A percentile compares a stretch with the other conserved stretches of the same genome.
Evolutionary conservation across 1,284 basidiomycete species (phyloP).

Genomic region (Polyporus tsugae): DNA sequence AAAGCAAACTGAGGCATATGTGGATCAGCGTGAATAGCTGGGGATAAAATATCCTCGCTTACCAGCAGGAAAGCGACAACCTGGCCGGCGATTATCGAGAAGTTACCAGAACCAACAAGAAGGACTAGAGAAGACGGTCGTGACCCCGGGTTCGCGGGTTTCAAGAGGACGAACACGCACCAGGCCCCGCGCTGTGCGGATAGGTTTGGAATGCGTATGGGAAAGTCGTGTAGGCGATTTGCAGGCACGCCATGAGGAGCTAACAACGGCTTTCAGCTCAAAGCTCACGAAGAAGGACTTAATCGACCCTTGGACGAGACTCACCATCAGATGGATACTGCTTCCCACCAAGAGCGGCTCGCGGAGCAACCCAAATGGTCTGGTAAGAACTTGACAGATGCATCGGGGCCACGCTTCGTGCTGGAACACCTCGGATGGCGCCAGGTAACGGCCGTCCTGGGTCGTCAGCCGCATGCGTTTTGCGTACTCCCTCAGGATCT

Average conservation of each 20-base stretch:
- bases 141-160: neutral
- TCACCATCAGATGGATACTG: neutral
- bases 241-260: neutral
- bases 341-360: neutral
- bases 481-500: neutral
- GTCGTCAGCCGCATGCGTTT: slow-evolving; percentile 2
- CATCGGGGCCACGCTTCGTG: neutral
- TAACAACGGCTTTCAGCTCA: neutral
- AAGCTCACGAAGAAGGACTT: neutral
- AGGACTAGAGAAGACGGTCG: neutral
- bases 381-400: neutral
- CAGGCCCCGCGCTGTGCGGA: neutral
- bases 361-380: neutral
- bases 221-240: neutral
- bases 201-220: neutral
- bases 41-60: neutral
- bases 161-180: neutral
- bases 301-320: neutral
- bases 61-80: neutral
- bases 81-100: neutral
- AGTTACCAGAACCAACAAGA: neutral
- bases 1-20: neutral
- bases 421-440: neutral
- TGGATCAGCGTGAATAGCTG: neutral
- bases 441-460: neutral